These are phyloP conservation scores for Metschnikowia lachancei DNA, from an alignment of 805 yeast species.

Conservation along the genomic window DNA sequence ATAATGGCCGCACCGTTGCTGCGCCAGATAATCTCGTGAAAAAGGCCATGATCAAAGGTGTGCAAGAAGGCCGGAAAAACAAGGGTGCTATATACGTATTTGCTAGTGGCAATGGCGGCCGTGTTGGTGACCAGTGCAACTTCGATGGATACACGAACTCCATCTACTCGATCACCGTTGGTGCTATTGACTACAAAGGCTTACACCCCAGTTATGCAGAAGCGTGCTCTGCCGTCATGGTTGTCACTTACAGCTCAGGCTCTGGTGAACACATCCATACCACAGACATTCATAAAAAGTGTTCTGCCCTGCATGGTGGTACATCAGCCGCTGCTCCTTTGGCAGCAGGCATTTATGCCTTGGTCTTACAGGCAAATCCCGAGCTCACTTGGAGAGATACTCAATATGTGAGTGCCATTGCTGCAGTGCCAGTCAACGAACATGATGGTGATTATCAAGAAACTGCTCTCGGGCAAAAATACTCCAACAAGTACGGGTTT, in stretches of 20 bases:
- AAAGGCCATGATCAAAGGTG: slow-evolving; percentile 81
- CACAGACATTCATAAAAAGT: slow-evolving; percentile 67
- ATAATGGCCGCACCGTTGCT: slow-evolving; percentile 83
- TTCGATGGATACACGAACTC: slow-evolving; percentile 97
- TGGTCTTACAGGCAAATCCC: slow-evolving; percentile 81
- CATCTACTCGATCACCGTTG: slow-evolving; percentile 90
- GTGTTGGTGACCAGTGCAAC: slow-evolving; percentile 83
- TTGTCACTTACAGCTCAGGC: slow-evolving; percentile 89
- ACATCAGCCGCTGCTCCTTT: slow-evolving; percentile 99
- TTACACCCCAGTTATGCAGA: slow-evolving; percentile 88
- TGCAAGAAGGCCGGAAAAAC: slow-evolving; percentile 72
- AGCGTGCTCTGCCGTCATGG: slow-evolving; percentile 91
- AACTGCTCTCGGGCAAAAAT: slow-evolving; percentile 63
- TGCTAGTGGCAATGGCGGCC: slow-evolving; percentile 94
- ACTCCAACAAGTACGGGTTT: slow-evolving; percentile 86
- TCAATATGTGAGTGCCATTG: slow-evolving; percentile 74
- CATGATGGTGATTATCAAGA: slow-evolving; percentile 75
- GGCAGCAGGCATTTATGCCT: slow-evolving; percentile 92
- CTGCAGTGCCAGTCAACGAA: slow-evolving; percentile 64
- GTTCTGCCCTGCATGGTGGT: slow-evolving; percentile 84
- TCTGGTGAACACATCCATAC: slow-evolving; percentile 87
- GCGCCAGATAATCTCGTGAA: slow-evolving; percentile 78
- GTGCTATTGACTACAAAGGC: slow-evolving; percentile 87
- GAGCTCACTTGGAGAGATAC: slow-evolving; percentile 92
- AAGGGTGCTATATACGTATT: slow-evolving; percentile 90